A percentile compares a stretch with the other conserved stretches of the same genome.
Evolutionary conservation across 2,329 filamentous ascomycete species (phyloP).

Genomic region (Xylariaceae sp.): DNA sequence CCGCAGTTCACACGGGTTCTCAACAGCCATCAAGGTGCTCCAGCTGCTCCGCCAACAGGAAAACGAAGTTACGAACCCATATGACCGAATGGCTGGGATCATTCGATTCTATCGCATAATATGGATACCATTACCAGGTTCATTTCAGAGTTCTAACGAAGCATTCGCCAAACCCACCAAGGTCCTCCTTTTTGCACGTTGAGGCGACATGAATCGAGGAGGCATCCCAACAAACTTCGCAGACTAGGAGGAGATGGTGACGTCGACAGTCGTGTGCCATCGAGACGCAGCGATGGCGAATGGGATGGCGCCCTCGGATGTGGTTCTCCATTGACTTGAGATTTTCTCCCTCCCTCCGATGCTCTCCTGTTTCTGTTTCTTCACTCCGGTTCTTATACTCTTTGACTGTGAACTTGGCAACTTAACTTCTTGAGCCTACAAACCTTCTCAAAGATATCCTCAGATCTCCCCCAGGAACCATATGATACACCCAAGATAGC

Average conservation of each 20-base stretch:
- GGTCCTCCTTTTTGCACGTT: not conserved
- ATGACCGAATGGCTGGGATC: not conserved
- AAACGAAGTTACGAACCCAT: not conserved
- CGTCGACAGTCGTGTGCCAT: not conserved
- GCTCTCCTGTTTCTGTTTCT: not conserved
- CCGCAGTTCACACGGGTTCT: not conserved
- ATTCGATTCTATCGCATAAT: not conserved
- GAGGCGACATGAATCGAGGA: not conserved
- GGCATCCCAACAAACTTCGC: not conserved
- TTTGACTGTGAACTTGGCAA: too few relatives aligned
- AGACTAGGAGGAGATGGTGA: not conserved
- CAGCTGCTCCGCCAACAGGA: not conserved
- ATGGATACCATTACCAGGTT: not conserved
- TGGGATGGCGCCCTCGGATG: too few relatives aligned
- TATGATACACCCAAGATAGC: not conserved
- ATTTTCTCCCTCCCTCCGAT: not conserved
- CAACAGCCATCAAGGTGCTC: constrained; percentile 16
- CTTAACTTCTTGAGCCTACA: too few relatives aligned
- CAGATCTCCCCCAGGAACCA: not conserved
- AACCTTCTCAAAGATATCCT: too few relatives aligned
- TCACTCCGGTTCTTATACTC: too few relatives aligned
- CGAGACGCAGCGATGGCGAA: too few relatives aligned
- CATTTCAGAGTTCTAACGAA: not conserved
- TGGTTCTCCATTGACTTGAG: not conserved
- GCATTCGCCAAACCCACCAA: not conserved